Conservation (phyloP, 1,284 basidiomycete species). For the Paramarasmius palmivorus region DNA sequence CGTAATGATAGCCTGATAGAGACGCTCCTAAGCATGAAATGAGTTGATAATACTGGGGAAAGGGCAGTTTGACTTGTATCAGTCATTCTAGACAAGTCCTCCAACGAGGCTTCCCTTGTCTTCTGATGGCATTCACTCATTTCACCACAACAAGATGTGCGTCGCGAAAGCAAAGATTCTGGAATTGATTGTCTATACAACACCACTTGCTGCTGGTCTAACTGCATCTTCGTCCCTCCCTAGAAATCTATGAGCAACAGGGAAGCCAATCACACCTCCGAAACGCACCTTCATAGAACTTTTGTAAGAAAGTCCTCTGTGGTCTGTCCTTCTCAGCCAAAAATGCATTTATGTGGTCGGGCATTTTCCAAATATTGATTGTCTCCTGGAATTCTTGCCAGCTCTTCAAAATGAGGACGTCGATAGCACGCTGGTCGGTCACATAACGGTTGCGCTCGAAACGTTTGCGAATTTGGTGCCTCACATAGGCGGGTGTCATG, state of each 20-base stretch:
- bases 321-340: constrained; percentile 55
- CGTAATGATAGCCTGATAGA: too few species aligned
- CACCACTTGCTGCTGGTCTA: constrained; percentile 51
- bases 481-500: constrained; percentile 79
- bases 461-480: constrained; percentile 82
- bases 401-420: constrained; percentile 87
- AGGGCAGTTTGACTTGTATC: too few species aligned
- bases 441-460: constrained; percentile 90
- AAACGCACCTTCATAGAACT: constrained; percentile 78
- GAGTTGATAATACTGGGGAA: too few species aligned
- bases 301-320: constrained; percentile 76
- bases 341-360: constrained; percentile 69
- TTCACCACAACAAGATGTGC: too few species aligned
- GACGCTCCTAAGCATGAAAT: too few species aligned
- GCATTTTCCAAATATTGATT: constrained; percentile 92
- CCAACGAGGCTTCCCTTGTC: too few species aligned
- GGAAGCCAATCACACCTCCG: neutral
- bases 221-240: constrained; percentile 58
- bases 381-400: constrained; percentile 93
- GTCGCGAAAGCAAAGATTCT: neutral
- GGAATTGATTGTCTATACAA: constrained; percentile 22
- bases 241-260: constrained; percentile 20
- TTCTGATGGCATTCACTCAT: too few species aligned
- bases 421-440: constrained; percentile 82
- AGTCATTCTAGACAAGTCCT: too few species aligned